Evolutionary conservation across 805 yeast species (phyloP).

Genomic region (Danielia reshetovae): DNA sequence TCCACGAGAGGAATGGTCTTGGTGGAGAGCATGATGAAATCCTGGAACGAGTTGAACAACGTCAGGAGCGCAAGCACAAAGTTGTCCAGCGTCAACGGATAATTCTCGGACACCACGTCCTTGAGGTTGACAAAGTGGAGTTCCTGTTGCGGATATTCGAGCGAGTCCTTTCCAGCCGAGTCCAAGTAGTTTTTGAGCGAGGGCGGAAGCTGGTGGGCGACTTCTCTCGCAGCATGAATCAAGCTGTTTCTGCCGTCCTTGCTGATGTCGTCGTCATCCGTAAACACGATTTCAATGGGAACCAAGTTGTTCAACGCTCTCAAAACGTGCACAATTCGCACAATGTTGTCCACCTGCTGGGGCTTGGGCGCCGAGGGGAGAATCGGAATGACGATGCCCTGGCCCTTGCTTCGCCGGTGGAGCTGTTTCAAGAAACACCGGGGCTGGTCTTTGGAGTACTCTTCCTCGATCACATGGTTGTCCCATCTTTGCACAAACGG

Average conservation of each 20-base stretch:
- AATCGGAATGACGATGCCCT: conserved; percentile 32
- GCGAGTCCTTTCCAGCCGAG: background rate
- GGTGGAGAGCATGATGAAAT: conserved; percentile 4
- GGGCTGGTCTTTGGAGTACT: background rate
- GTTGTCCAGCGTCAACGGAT: background rate
- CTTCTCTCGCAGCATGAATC: conserved; percentile 8
- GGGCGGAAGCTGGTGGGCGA: background rate
- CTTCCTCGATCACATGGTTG: conserved; percentile 5
- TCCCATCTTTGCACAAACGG: conserved; percentile 22
- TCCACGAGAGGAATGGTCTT: conserved; percentile 9
- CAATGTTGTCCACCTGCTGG: conserved; percentile 16
- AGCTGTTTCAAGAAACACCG: conserved; percentile 15
- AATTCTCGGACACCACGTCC: conserved; percentile 7
- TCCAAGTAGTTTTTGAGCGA: background rate
- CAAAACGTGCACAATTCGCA: conserved; percentile 22
- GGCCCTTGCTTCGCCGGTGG: conserved; percentile 16
- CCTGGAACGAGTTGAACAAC: conserved; percentile 5
- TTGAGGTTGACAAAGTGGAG: conserved; percentile 26
- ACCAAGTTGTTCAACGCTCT: conserved; percentile 23
- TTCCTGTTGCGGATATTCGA: conserved; percentile 19
- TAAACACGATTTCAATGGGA: conserved; percentile 27
- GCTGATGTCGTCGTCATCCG: conserved; percentile 8
- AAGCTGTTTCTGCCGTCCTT: conserved; percentile 10
- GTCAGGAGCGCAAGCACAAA: conserved; percentile 3
- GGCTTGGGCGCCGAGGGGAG: conserved; percentile 12